Percentiles rank a stretch among this genome's conserved stretches.
Evolutionary conservation across 1,139 yeast species (phyloP).

Genomic region (Pichia sp.): DNA sequence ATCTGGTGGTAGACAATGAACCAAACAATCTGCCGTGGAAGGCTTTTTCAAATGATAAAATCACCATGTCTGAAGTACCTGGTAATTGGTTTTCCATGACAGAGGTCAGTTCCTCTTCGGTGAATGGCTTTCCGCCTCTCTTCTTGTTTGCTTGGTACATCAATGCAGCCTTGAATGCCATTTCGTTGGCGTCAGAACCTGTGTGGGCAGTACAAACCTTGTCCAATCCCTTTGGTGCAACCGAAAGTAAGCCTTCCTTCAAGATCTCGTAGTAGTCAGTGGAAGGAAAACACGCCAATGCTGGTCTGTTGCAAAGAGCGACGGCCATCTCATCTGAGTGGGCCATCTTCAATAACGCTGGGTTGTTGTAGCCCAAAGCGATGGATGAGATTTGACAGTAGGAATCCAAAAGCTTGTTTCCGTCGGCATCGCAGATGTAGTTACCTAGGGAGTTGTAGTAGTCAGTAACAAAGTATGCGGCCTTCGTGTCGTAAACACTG

Average conservation of each 20-base stretch:
- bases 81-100: constrained; percentile 67
- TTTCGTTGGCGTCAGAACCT: constrained; percentile 75
- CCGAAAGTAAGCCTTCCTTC: constrained; percentile 53
- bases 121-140: constrained; percentile 53
- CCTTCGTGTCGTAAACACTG: constrained; percentile 58
- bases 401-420: constrained; percentile 58
- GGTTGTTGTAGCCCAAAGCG: constrained; percentile 72
- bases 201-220: constrained; percentile 67
- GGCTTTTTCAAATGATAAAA: constrained; percentile 63
- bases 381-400: constrained; percentile 74
- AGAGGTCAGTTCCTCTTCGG: constrained; percentile 51
- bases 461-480: constrained; percentile 66
- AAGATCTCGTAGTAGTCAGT: constrained; percentile 48
- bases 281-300: constrained; percentile 70
- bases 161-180: constrained; percentile 74
- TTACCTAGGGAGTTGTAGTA: constrained; percentile 64
- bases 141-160: constrained; percentile 62
- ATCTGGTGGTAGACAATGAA: constrained; percentile 65
- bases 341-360: constrained; percentile 59
- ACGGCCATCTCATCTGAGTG: constrained; percentile 61
- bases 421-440: constrained; percentile 68
- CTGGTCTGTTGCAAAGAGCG: constrained; percentile 69
- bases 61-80: constrained; percentile 65
- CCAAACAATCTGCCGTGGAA: constrained; percentile 78
- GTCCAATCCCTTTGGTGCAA: constrained; percentile 65